These are phyloP conservation scores for Ogataea neopini DNA, from an alignment of 805 yeast genomes.

Conservation along the genomic window DNA sequence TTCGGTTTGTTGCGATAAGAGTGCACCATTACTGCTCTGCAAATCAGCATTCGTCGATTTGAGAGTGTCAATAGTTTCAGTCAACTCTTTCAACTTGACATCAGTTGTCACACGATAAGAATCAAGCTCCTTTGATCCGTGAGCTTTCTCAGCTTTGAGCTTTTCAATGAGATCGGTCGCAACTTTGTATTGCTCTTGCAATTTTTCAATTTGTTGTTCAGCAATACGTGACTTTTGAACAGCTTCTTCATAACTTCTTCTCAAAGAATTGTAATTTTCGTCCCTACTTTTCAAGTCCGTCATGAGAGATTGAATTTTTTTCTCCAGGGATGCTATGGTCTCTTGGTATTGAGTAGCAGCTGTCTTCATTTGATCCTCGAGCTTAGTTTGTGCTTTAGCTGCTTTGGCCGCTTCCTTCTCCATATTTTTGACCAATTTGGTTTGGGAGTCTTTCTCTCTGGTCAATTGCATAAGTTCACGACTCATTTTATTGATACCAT, in stretches of 20 bases:
- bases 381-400: conserved; percentile 38
- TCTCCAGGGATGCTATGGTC: conserved; percentile 25
- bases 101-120: conserved; percentile 8
- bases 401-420: conserved; percentile 42
- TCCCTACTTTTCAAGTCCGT: conserved; percentile 24
- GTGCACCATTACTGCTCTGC: conserved; percentile 17
- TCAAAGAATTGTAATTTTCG: conserved; percentile 29
- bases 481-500: conserved; percentile 88
- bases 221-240: conserved; percentile 27
- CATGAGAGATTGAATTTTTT: conserved; percentile 14
- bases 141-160: conserved; percentile 28
- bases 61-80: conserved; percentile 13
- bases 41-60: conserved; percentile 23
- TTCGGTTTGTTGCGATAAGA: conserved; percentile 11
- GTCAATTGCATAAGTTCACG: conserved; percentile 72
- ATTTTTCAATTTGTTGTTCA: conserved; percentile 23
- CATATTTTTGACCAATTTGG: conserved; percentile 41
- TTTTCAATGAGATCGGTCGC: conserved; percentile 32
- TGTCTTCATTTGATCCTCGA: conserved; percentile 27
- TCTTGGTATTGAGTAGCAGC: conserved; percentile 26
- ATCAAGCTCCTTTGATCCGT: conserved; percentile 18
- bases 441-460: conserved; percentile 55
- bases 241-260: conserved; percentile 26
- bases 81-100: conserved; percentile 12
- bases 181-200: conserved; percentile 23